Evolutionary conservation across 805 yeast genomes (phyloP), one percentile per base, ranked within the genome.

Genomic region (Zygoascus flipseniorum): DNA sequence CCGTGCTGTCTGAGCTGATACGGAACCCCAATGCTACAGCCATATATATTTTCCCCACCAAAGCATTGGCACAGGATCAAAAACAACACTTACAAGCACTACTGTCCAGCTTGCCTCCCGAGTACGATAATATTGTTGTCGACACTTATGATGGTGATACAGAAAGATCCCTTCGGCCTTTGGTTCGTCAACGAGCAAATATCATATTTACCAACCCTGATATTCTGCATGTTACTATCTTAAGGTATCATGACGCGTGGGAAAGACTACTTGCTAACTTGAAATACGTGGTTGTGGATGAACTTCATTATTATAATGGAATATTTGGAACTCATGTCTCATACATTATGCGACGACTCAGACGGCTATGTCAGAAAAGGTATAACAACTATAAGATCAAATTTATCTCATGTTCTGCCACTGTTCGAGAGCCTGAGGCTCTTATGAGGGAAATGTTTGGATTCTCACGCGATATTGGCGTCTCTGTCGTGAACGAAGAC

Each of bases 21-120:
- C 26, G 49, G 16, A 50, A 54, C 32, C 32, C 62, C 71, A 0
- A 43, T 2, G 42, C 78, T 4, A 86, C 95, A 0, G 86, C 96
- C 9, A 74, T 95, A 73, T 89, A 86, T 61, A 82, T 93, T 11
- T 93, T 93, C 62, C 99, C 99, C 1, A 93, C 99, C 0, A 93
- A 93, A 64, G 99, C 99, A 0, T 73, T 93, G 50, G 98, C 99
- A 0, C 99, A 93, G 64, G 99, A 93, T 72, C 99, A 93, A 68
- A 84, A 84, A 62, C 75, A 76, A 48, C 81, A 78, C 20, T 69
- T 86, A 10, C 46, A 59, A 10, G 44, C 49, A 2, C 18, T 50
- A 4, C 75, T 86, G 49, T 80, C 81, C 0, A 68, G 69, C 11
- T 59, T 74, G 2, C 62, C 67, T 2, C 72, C 72, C 16, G 70